Base-by-base conservation (phyloP, 371 early-diverging fungal species). In the Mortierella sp. region DNA sequence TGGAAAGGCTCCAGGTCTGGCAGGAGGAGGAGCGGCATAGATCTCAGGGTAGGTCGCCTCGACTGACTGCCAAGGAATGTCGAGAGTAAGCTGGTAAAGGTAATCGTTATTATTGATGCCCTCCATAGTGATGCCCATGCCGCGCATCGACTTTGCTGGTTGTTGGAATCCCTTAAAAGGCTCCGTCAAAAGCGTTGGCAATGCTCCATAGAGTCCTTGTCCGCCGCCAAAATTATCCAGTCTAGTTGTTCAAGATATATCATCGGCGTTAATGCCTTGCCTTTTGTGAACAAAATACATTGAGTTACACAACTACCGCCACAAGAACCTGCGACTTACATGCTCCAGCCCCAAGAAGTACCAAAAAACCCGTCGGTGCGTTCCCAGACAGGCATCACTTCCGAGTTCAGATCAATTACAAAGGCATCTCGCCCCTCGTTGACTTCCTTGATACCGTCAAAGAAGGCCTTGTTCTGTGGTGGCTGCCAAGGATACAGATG, bases 271-370 rank as follows among this genome's bases (percentile, higher is more conserved):
- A 59, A 6, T 28, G 13, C 2, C 28, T 14, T 1, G 0, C 6
- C 14, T 28, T 4, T 59, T 11, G 16, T 31, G 31, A 3, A 34
- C 43, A n/a, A 26, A 16, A 24, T n/a, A 72, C 24, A 4, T n/a
- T 43, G 46, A n/a, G 31, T 44, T 34, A 51, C 28, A 10, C n/a
- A 21, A 28, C 54, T 21, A 57, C 31, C 13, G 13, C 5, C 10
- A 55, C 26, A 55, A 34, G 19, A 21, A n/a, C n/a, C n/a, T n/a
- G 34, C 64, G 2, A 3, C 81, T 75, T 81, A 84, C 86, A 86
- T 86, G 79, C 86, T 86, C 86, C 86, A 86, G 19, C 86, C 86
- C 86, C 86, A 86, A 34, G 77, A 77, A 13, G 82, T 86, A n/a
- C 86, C 86, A 77, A 69, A 82, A 59, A 74, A 86, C 6, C 82